phyloP scores from a whole-genome alignment of 2,329 filamentous ascomycete species.

The Cladosporium sphaerospermum region DNA sequence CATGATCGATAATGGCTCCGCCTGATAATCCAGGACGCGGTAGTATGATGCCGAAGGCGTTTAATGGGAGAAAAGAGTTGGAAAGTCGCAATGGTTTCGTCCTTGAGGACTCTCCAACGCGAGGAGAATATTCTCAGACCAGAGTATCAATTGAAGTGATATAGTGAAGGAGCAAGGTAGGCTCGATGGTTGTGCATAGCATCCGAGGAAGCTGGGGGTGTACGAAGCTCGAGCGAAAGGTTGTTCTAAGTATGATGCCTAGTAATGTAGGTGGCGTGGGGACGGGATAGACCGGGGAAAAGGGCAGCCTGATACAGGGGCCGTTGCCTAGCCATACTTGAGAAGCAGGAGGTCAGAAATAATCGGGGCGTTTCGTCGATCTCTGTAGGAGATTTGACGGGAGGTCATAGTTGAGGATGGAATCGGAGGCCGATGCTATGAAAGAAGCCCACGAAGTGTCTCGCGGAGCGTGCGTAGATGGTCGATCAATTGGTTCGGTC shows the following conservation, averaged over 20 bases:
- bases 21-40: neutral
- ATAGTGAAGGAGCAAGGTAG: neutral
- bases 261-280: neutral
- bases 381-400: neutral
- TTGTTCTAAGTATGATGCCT: neutral
- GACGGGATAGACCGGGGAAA: neutral
- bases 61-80: neutral
- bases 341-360: neutral
- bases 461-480: neutral
- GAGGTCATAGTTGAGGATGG: neutral
- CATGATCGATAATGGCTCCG: slow-evolving; percentile 33
- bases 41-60: neutral
- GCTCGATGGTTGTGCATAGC: neutral
- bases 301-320: neutral
- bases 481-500: neutral
- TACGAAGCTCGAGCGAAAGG: neutral
- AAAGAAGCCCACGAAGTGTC: neutral
- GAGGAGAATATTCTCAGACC: neutral
- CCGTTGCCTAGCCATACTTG: slow-evolving; percentile 3
- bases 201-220: neutral
- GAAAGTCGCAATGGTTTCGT: neutral
- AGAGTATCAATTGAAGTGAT: neutral
- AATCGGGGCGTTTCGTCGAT: neutral
- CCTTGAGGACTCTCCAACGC: neutral
- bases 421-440: neutral